phyloP scores from a whole-genome alignment of 2,329 filamentous ascomycete genomes.

The Talaromyces albobiverticillius region DNA sequence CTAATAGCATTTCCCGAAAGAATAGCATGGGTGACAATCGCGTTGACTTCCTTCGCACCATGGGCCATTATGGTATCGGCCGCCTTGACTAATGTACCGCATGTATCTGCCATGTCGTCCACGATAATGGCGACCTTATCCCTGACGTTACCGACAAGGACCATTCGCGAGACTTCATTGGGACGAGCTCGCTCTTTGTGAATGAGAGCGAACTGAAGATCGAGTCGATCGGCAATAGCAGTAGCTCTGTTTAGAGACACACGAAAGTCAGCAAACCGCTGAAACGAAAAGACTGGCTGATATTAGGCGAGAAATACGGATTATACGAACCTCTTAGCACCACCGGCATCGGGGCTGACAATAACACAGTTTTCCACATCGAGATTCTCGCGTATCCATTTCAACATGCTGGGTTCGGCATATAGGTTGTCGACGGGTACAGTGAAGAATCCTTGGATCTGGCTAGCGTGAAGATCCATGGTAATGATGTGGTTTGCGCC shows the following conservation, averaged over 20 bases:
- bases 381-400: conserved; percentile 87
- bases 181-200: conserved; percentile 93
- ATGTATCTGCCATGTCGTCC: conserved; percentile 97
- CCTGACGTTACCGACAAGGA: conserved; percentile 89
- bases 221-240: conserved; percentile 86
- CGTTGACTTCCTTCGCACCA: conserved; percentile 82
- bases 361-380: conserved; percentile 82
- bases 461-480: conserved; percentile 91
- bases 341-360: conserved; percentile 90
- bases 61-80: conserved; percentile 84
- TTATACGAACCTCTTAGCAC: conserved; percentile 70
- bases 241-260: conserved; percentile 60
- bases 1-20: conserved; percentile 85
- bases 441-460: conserved; percentile 97
- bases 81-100: conserved; percentile 82
- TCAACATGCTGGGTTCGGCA: conserved; percentile 85
- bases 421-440: conserved; percentile 79
- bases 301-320: background rate
- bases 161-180: conserved; percentile 90
- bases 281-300: background rate
- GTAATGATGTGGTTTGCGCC: conserved; percentile 93
- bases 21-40: conserved; percentile 93
- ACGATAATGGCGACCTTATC: conserved; percentile 94
- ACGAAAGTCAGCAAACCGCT: background rate
- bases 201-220: conserved; percentile 88